Percentiles rank a stretch among this genome's conserved stretches.
Evolutionary conservation across 2,329 filamentous ascomycete genomes (phyloP).

Genomic region (Leptographium flavum): DNA sequence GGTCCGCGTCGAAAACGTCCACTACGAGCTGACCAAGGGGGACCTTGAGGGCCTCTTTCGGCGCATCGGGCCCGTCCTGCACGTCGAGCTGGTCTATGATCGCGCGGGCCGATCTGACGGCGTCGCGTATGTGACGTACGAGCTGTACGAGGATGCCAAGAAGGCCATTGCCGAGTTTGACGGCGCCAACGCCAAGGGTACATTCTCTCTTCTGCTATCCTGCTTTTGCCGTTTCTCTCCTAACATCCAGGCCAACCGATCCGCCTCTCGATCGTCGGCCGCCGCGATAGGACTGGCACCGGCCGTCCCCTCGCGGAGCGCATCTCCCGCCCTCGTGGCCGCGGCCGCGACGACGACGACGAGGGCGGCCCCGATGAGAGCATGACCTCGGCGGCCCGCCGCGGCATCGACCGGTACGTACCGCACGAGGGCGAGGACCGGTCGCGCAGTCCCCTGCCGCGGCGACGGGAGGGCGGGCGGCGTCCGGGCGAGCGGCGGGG

Average conservation of each 20-base stretch:
- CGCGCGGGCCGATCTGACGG: conserved; percentile 80
- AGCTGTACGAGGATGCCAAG: conserved; percentile 53
- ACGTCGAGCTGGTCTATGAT: conserved; percentile 66
- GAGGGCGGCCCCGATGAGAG: conserved; percentile 26
- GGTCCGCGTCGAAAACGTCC: conserved; percentile 75
- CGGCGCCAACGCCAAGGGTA: conserved; percentile 77
- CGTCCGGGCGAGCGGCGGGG: conserved; percentile 30
- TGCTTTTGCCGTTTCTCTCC: not conserved
- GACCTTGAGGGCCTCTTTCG: conserved; percentile 76
- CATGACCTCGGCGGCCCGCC: conserved; percentile 32
- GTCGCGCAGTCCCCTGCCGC: conserved; percentile 45
- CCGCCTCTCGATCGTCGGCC: conserved; percentile 48
- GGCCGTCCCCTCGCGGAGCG: conserved; percentile 45
- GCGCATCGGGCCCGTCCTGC: conserved; percentile 57
- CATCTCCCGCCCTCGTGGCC: conserved; percentile 36
- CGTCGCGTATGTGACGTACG: conserved; percentile 71
- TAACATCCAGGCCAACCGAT: conserved; percentile 58
- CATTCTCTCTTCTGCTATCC: conserved; percentile 7
- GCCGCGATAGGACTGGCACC: conserved; percentile 35
- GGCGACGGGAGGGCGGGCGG: conserved; percentile 25
- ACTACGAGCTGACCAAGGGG: conserved; percentile 78
- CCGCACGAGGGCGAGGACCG: conserved; percentile 31
- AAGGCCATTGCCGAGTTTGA: conserved; percentile 69
- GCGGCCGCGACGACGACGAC: conserved; percentile 16
- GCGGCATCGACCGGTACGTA: conserved; percentile 67